A percentile compares a stretch with the other conserved stretches of the same genome.
These are phyloP conservation scores for Blastobotrys peoriensis DNA, from an alignment of 805 yeast genomes.

Conservation along the genomic window DNA sequence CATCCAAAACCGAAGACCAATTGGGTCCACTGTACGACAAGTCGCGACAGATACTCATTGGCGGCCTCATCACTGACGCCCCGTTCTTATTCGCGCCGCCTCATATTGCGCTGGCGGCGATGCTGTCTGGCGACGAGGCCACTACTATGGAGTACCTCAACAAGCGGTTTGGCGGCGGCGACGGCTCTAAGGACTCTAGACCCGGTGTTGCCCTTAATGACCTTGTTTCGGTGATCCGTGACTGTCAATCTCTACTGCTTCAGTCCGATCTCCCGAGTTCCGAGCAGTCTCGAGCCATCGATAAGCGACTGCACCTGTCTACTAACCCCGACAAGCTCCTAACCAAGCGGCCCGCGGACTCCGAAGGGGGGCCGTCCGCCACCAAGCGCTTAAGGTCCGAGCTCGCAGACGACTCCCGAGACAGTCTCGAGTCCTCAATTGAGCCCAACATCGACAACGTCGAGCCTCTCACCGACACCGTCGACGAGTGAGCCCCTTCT, in stretches of 20 bases:
- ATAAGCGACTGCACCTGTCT: constrained; percentile 30
- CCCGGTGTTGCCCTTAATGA: constrained; percentile 18
- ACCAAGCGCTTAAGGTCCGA: background rate
- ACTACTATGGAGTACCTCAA: constrained; percentile 62
- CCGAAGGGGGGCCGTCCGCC: background rate
- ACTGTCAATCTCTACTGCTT: constrained; percentile 22
- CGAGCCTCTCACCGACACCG: background rate
- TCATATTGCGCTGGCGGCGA: constrained; percentile 86
- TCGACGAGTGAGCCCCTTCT: background rate
- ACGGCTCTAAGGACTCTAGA: too few species aligned
- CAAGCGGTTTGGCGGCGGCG: constrained; percentile 2
- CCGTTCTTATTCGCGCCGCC: constrained; percentile 83
- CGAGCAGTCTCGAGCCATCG: constrained; percentile 31
- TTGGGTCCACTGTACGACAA: constrained; percentile 65
- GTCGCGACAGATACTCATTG: constrained; percentile 60
- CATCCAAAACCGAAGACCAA: constrained; percentile 40
- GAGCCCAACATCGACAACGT: constrained; percentile 4
- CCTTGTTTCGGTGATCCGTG: constrained; percentile 20
- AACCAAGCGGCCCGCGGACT: background rate
- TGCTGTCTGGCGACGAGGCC: constrained; percentile 59
- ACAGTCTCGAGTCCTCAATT: constrained; percentile 4
- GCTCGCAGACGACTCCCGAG: background rate
- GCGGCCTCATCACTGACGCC: constrained; percentile 70
- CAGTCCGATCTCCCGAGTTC: constrained; percentile 17
- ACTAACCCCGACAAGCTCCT: constrained; percentile 24